Conservation (phyloP, 2,329 filamentous ascomycete genomes). For the Monosporascus sp. region DNA sequence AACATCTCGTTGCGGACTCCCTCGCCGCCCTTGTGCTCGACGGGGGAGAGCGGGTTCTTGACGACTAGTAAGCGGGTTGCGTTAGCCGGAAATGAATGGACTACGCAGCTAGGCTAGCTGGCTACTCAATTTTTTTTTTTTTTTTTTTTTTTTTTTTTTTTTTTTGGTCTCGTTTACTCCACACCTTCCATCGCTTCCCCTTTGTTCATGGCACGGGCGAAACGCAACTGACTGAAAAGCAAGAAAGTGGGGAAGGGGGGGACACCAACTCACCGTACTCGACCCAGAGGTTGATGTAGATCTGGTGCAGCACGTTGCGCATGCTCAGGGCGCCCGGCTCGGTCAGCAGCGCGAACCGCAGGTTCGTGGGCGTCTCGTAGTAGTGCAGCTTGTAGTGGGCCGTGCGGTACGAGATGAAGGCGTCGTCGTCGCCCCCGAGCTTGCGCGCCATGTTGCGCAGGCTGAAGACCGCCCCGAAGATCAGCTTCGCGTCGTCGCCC, state of each 20-base stretch:
- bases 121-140: not conserved
- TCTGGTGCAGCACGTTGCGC: conserved; percentile 91
- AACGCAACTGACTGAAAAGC: too few species aligned
- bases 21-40: conserved; percentile 63
- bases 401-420: conserved; percentile 90
- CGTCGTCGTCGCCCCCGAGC: conserved; percentile 88
- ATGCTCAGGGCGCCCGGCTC: conserved; percentile 86
- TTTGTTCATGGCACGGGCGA: too few species aligned
- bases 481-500: conserved; percentile 87
- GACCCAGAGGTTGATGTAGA: conserved; percentile 96
- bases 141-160: not conserved
- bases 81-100: conserved; percentile 11
- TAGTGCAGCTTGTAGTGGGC: conserved; percentile 97
- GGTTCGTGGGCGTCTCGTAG: conserved; percentile 93
- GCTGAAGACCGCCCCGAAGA: conserved; percentile 96
- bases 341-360: conserved; percentile 95
- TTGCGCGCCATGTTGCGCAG: conserved; percentile 95
- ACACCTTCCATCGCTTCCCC: not conserved
- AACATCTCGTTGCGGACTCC: conserved; percentile 70
- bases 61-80: conserved; percentile 43
- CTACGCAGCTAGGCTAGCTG: not conserved
- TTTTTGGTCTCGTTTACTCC: not conserved
- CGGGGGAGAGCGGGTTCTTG: conserved; percentile 64
- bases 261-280: conserved; percentile 66
- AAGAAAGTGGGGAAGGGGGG: not conserved